Percentiles rank a stretch among this genome's conserved stretches.
Conservation (phyloP, 495 filamentous ascomycete genomes). For the Aspergillus avenaceus region DNA sequence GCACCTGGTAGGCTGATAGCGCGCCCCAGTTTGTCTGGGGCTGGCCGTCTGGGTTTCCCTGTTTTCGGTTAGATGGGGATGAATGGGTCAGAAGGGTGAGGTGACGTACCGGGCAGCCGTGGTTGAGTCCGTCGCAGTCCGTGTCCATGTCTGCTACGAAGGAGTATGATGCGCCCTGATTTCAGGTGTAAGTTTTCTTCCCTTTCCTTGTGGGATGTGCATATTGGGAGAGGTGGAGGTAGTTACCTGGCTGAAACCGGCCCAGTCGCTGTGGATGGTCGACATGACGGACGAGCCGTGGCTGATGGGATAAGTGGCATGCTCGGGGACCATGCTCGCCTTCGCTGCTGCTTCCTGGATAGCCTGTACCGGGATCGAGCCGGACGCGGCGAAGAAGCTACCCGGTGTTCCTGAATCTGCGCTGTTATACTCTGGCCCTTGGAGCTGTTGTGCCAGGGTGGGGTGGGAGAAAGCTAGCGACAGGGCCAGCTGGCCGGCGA, state of each 20-base stretch:
- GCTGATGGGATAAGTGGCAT: slow-evolving; percentile 25
- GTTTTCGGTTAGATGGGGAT: not conserved
- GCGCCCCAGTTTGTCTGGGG: slow-evolving; percentile 32
- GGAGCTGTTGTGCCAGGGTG: slow-evolving; percentile 15
- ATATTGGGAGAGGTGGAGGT: not conserved
- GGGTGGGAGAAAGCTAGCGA: slow-evolving; percentile 8
- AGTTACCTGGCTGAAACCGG: slow-evolving; percentile 18
- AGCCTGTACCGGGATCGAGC: slow-evolving; percentile 21
- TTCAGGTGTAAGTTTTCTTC: not conserved
- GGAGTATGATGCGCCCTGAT: slow-evolving; percentile 30
- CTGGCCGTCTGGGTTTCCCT: slow-evolving; percentile 35
- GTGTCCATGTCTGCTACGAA: slow-evolving; percentile 39
- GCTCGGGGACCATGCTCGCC: slow-evolving; percentile 17
- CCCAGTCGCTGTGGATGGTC: slow-evolving; percentile 33
- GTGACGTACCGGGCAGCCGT: slow-evolving; percentile 23
- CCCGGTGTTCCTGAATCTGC: slow-evolving; percentile 24
- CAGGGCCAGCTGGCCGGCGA: not conserved
- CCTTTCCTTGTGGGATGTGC: too few relatives aligned
- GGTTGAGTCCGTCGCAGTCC: slow-evolving; percentile 35
- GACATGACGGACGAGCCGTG: slow-evolving; percentile 11
- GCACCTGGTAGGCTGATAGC: slow-evolving; percentile 35
- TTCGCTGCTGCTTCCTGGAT: slow-evolving; percentile 24
- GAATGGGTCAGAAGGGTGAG: not conserved
- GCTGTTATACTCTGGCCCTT: slow-evolving; percentile 22
- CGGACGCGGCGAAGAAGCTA: slow-evolving; percentile 25